Base-by-base conservation (phyloP, 1,284 basidiomycete genomes). In the Ceratorhiza oryzae-sativae region DNA sequence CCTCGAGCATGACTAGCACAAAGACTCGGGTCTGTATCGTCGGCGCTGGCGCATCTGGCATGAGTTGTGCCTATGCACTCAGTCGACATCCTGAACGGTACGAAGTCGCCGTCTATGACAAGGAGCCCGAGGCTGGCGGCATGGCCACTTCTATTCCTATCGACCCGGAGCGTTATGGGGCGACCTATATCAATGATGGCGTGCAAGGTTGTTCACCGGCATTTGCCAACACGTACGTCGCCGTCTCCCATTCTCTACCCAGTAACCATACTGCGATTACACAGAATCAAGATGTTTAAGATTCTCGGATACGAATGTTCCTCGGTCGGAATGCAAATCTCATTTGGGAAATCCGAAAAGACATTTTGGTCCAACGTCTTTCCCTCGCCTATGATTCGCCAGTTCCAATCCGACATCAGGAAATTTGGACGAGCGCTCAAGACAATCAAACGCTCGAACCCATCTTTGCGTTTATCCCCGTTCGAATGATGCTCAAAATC, bases 331-430 rank as follows among this genome's bases (percentile, higher is more conserved):
- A 84, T 89, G 79, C 87, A 89, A 65, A 87, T 89, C 25, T 86
- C 85, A 62, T 89, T 90, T 77, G 87, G 88, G 48, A 86, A 86
- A 73, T 87, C 84, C 70, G 83, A 82, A 70, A 82, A 83, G 74
- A 68, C 49, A 25, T 90, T 90, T 77, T 90, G 88, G 88, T 85
- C 85, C 68, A 89, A 90, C 76, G 83, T 88, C 67, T 90, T 87
- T 78, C 87, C 88, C 3, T 86, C 86, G 51, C 76, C 83, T 48
- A 81, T 88, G 23, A 81, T 86, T 55, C 82, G 84, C 74, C 81
- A 79, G 81, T 86, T 81, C 77, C 79, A 73, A 71, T 76, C 75
- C 25, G 87, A 89, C 73, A 89, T 89, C 77, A 84, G 82, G 77
- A 86, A 86, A 65, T 89, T 90, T 78, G 84, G 85, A 13, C 81